These are phyloP conservation scores for Scedosporium boydii DNA, from an alignment of 2,329 filamentous ascomycete genomes.

Conservation along the genomic window DNA sequence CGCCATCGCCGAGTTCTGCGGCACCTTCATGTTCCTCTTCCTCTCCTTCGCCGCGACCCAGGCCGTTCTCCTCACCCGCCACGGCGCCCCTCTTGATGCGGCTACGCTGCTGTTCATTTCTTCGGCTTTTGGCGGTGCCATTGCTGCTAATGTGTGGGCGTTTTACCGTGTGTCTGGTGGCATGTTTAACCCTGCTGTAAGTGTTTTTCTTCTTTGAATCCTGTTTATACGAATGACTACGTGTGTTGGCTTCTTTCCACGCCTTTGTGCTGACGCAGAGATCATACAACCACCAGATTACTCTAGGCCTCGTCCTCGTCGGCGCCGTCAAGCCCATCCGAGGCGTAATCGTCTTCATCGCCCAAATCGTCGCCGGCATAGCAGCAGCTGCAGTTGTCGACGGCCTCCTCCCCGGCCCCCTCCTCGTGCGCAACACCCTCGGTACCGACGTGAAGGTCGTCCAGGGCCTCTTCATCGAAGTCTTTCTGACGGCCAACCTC, in stretches of 20 bases:
- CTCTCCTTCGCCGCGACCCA: constrained; percentile 25
- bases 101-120: constrained; percentile 36
- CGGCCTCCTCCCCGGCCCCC: constrained; percentile 46
- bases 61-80: constrained; percentile 6
- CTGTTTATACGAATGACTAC: background rate
- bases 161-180: constrained; percentile 46
- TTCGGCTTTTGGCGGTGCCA: constrained; percentile 36
- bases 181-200: constrained; percentile 41
- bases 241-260: background rate
- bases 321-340: constrained; percentile 46
- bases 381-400: constrained; percentile 47
- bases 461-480: constrained; percentile 57
- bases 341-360: constrained; percentile 39
- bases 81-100: constrained; percentile 8
- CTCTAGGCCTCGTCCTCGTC: constrained; percentile 49
- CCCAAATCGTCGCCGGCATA: constrained; percentile 51
- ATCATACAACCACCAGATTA: constrained; percentile 25
- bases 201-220: constrained; percentile 11
- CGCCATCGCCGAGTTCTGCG: constrained; percentile 39
- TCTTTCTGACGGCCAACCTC: constrained; percentile 55
- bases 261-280: no score
- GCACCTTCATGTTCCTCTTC: constrained; percentile 44
- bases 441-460: constrained; percentile 37
- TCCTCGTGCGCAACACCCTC: constrained; percentile 48
- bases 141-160: constrained; percentile 46